Evolutionary conservation across 192 early-diverging fungal species (phyloP).

Genomic region (Gonapodya sp.): DNA sequence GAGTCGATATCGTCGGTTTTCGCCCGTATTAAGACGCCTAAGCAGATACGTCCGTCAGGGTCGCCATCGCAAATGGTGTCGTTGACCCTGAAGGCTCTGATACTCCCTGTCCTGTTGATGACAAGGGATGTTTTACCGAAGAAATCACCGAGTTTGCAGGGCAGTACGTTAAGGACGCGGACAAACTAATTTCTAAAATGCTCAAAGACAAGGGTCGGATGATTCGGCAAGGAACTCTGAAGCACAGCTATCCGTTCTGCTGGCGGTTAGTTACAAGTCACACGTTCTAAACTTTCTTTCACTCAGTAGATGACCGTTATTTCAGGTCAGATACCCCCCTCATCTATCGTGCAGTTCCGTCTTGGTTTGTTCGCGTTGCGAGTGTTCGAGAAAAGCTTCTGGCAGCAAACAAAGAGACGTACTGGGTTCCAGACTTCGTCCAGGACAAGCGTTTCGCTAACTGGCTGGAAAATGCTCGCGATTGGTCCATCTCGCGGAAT

Average conservation of each 20-base stretch:
- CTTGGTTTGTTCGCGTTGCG: conserved; percentile 93
- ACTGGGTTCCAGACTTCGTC: conserved; percentile 94
- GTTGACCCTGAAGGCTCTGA: conserved; percentile 66
- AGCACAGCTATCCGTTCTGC: conserved; percentile 96
- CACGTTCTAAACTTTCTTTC: neutral
- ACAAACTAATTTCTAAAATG: conserved; percentile 90
- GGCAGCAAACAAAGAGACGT: conserved; percentile 73
- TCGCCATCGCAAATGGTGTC: conserved; percentile 70
- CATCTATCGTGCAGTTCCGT: conserved; percentile 91
- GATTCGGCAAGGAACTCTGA: conserved; percentile 81
- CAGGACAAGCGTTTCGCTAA: conserved; percentile 96
- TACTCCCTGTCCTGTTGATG: conserved; percentile 85
- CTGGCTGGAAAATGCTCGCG: conserved; percentile 91
- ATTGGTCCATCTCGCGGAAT: conserved; percentile 97
- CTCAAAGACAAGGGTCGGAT: conserved; percentile 72
- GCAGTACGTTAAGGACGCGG: conserved; percentile 90
- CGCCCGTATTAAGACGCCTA: neutral
- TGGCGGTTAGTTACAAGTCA: conserved; percentile 46
- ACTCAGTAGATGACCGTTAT: too few species aligned
- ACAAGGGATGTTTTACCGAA: conserved; percentile 67
- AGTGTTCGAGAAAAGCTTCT: conserved; percentile 76
- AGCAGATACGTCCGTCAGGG: conserved; percentile 15
- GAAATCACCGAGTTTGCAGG: conserved; percentile 71
- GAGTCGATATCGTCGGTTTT: neutral
- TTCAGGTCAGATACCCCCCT: conserved; percentile 80